Percentiles rank a stretch among this genome's conserved stretches.
phyloP scores from a whole-genome alignment of 2,329 filamentous ascomycete genomes.

The Alternaria sp. region DNA sequence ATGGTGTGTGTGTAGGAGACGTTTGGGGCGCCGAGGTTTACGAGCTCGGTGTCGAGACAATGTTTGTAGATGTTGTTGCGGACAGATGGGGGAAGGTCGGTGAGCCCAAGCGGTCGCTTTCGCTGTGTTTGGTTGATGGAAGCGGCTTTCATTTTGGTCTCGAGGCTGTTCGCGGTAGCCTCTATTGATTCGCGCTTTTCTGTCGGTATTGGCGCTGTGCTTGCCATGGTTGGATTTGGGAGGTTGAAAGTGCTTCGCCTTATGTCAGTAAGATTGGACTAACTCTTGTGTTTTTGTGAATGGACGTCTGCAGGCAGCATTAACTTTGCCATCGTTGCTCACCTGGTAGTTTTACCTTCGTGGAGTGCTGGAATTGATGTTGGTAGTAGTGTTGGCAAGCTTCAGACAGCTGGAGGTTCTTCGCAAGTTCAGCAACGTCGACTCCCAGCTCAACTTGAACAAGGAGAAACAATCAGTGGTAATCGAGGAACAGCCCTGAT shows the following conservation, averaged over 20 bases:
- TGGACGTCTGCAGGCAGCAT: not conserved
- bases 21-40: slow-evolving; percentile 39
- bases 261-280: not conserved
- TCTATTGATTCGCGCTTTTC: slow-evolving; percentile 48
- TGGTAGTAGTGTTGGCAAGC: not conserved
- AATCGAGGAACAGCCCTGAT: not conserved
- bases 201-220: not conserved
- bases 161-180: slow-evolving; percentile 28
- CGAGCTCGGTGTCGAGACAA: slow-evolving; percentile 47
- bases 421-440: not conserved
- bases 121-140: slow-evolving; percentile 14
- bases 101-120: slow-evolving; percentile 39
- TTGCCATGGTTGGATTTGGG: slow-evolving; percentile 7
- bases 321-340: not conserved
- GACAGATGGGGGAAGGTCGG: slow-evolving; percentile 39
- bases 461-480: not conserved
- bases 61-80: slow-evolving; percentile 48
- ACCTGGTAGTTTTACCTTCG: not conserved
- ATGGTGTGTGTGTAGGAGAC: slow-evolving; percentile 45
- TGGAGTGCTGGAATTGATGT: not conserved
- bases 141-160: slow-evolving; percentile 28
- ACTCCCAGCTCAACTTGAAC: not conserved
- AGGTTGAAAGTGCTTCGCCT: not conserved
- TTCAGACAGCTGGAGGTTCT: not conserved
- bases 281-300: no score